A percentile compares a stretch with the other conserved stretches of the same genome.
These are phyloP conservation scores for Pistacia vera DNA, from an alignment of 345 rosid genomes.

Conservation along the genomic window DNA sequence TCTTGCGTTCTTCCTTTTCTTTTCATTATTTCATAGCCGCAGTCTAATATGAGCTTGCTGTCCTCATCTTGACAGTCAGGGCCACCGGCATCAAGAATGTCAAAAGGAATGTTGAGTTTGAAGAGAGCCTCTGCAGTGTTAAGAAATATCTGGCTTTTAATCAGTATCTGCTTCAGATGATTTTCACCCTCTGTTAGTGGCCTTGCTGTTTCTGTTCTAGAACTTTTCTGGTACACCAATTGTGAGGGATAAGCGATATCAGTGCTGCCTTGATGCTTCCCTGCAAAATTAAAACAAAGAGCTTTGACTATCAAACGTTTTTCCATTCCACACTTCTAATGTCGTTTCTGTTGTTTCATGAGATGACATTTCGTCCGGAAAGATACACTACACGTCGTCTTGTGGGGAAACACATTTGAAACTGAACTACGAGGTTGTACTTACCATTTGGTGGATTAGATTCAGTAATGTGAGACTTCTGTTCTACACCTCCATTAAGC, in stretches of 20 bases:
- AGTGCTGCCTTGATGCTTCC: conserved; percentile 23
- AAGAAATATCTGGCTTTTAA: conserved; percentile 64
- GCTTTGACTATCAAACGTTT: not conserved
- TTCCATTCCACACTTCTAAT: not conserved
- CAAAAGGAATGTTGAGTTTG: conserved; percentile 65
- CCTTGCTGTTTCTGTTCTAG: conserved; percentile 31
- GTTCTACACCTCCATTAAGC: conserved; percentile 18
- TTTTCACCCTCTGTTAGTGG: conserved; percentile 60
- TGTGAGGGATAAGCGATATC: conserved; percentile 15
- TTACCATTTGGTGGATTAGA: conserved; percentile 29
- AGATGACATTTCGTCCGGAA: not conserved
- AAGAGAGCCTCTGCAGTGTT: conserved; percentile 80
- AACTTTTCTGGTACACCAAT: conserved; percentile 22
- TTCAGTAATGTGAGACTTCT: conserved; percentile 14
- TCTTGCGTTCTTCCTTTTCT: conserved; percentile 79
- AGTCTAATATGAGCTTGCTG: conserved; percentile 63
- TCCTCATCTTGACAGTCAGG: conserved; percentile 41
- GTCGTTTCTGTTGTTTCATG: not conserved
- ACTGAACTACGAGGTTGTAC: conserved; percentile 12
- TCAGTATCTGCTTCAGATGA: conserved; percentile 61
- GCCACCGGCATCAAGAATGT: conserved; percentile 27
- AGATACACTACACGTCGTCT: not conserved
- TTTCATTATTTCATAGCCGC: conserved; percentile 82
- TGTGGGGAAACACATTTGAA: not conserved
- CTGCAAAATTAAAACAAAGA: conserved; percentile 38